A percentile compares a stretch with the other conserved stretches of the same genome.
Evolutionary conservation across 2,329 filamentous ascomycete species (phyloP).

Genomic region (Magnaporthiopsis rhizophila): DNA sequence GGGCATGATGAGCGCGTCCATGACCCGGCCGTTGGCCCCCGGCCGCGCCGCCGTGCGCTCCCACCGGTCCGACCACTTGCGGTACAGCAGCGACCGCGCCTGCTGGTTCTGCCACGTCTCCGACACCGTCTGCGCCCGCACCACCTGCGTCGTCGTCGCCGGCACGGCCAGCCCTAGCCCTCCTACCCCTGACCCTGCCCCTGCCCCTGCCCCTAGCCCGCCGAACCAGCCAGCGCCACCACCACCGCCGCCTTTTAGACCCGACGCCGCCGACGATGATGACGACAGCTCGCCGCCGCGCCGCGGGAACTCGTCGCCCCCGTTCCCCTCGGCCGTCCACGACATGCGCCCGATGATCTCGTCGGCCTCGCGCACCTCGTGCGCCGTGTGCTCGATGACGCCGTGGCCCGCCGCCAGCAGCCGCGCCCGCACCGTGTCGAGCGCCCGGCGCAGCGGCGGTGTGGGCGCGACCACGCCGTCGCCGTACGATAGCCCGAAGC

Average conservation of each 20-base stretch:
- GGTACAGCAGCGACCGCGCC: neutral
- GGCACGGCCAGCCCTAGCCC: neutral
- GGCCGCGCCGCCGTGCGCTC: conserved; percentile 13
- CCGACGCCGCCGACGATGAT: conserved; percentile 20
- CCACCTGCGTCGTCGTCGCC: neutral
- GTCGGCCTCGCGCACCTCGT: conserved; percentile 34
- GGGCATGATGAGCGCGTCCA: conserved; percentile 28
- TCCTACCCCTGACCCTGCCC: too few species aligned
- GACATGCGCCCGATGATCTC: conserved; percentile 24
- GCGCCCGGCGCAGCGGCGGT: conserved; percentile 52
- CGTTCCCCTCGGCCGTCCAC: neutral
- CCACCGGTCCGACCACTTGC: conserved; percentile 23
- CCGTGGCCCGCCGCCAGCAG: conserved; percentile 18
- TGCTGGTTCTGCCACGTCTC: neutral
- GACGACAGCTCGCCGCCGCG: neutral
- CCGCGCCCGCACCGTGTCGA: conserved; percentile 24
- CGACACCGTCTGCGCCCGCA: neutral
- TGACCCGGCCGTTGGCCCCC: conserved; percentile 19
- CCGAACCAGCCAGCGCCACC: too few species aligned
- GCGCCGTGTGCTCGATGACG: neutral
- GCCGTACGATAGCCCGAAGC: conserved; percentile 55
- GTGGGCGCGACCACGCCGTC: conserved; percentile 59
- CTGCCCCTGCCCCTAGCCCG: too few species aligned
- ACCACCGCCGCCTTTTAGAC: conserved; percentile 2
- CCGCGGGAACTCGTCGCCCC: neutral